phyloP scores from a whole-genome alignment of 441 rosid species.

The Eutrema salsugineum region DNA sequence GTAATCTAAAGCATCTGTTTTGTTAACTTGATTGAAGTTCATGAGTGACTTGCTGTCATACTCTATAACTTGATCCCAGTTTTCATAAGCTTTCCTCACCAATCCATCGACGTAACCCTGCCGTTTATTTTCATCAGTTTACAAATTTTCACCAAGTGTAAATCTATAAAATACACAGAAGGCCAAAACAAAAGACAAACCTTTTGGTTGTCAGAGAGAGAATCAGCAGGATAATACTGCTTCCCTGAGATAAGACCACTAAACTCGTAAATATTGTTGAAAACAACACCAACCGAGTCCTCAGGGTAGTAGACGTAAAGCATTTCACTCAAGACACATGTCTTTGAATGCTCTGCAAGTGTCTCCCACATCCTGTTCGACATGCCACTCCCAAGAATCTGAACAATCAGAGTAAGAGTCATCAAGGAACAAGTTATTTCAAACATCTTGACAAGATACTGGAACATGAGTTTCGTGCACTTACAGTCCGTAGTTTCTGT shows the following conservation, averaged over 20 bases:
- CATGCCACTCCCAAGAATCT: conserved; percentile 98
- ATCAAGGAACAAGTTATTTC: background rate
- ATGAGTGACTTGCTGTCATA: conserved; percentile 82
- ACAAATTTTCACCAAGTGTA: background rate
- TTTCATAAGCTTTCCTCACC: conserved; percentile 90
- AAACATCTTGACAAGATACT: background rate
- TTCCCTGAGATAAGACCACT: conserved; percentile 75
- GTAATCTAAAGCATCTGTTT: conserved; percentile 38
- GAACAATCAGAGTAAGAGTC: conserved; percentile 19
- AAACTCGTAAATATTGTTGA: conserved; percentile 76
- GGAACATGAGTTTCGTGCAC: conserved; percentile 27
- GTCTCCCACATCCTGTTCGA: conserved; percentile 96
- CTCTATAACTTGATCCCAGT: conserved; percentile 91
- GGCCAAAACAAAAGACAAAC: conserved; percentile 28
- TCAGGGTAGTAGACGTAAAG: conserved; percentile 81
- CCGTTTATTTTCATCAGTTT: conserved; percentile 8
- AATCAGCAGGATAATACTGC: conserved; percentile 63
- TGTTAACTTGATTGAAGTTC: conserved; percentile 49
- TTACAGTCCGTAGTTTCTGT: conserved; percentile 71
- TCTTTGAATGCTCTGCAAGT: conserved; percentile 83
- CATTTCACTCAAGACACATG: conserved; percentile 73
- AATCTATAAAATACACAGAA: background rate
- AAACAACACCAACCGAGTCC: conserved; percentile 70
- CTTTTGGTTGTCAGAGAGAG: conserved; percentile 90
- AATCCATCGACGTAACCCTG: conserved; percentile 77